A percentile compares a stretch with the other conserved stretches of the same genome.
Evolutionary conservation across 139 green algal genomes (phyloP).

Genomic region (Chlorella sp.): DNA sequence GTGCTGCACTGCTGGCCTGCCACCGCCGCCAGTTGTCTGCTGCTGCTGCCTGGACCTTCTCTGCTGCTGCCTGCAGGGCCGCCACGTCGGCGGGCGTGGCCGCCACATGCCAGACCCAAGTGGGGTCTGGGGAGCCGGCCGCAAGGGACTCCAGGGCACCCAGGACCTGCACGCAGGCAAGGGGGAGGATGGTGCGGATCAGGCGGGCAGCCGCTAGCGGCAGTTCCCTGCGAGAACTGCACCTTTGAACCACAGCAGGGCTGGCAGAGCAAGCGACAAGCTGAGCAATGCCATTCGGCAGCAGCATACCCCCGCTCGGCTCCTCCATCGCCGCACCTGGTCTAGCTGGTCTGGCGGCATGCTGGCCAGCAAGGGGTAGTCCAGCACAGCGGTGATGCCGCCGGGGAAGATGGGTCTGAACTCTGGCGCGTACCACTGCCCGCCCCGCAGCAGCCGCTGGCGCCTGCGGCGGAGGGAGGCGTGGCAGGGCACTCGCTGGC

Average conservation of each 20-base stretch:
- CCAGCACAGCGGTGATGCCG: slow-evolving; percentile 12
- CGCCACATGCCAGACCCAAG: background rate
- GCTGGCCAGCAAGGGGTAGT: background rate
- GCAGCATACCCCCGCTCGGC: background rate
- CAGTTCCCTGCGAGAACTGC: background rate
- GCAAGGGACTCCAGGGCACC: background rate
- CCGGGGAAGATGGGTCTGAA: background rate
- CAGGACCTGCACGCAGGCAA: background rate
- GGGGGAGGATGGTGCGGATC: background rate
- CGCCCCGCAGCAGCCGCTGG: background rate
- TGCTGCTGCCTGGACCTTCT: background rate
- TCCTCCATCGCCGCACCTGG: background rate
- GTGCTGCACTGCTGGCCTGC: background rate
- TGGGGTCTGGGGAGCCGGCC: background rate
- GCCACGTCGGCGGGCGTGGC: background rate
- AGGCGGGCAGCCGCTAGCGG: background rate
- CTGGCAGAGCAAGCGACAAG: no score
- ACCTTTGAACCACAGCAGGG: no score
- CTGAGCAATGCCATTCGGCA: background rate
- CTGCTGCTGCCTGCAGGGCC: background rate
- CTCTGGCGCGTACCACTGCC: background rate
- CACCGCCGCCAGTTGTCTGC: slow-evolving; percentile 10
- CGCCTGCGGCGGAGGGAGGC: background rate
- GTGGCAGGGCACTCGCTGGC: background rate
- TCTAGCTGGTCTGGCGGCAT: background rate